Evolutionary conservation across 169 alveolate genomes (phyloP).

Genomic region (Cryptosporidium andersoni): DNA sequence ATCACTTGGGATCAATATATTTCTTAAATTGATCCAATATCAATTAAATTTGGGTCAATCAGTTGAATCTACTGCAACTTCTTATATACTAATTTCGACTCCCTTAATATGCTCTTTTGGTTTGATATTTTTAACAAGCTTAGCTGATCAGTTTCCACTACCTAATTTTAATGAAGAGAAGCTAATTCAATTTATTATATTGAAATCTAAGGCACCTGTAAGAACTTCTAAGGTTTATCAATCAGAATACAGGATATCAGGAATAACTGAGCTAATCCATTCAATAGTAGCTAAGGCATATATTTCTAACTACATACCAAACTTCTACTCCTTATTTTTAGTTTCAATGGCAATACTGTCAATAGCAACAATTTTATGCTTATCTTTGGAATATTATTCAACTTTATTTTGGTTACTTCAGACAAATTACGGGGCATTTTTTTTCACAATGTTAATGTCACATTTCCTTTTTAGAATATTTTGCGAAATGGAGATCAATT

Average conservation of each 20-base stretch:
- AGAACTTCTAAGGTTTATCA: slow-evolving; percentile 3
- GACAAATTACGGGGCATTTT: too few relatives aligned
- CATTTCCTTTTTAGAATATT: too few relatives aligned
- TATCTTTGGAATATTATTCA: slow-evolving; percentile 21
- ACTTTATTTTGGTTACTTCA: slow-evolving; percentile 10
- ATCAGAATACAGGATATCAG: neutral
- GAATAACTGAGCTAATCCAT: neutral
- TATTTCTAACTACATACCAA: neutral
- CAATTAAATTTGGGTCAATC: neutral
- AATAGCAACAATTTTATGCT: slow-evolving; percentile 7
- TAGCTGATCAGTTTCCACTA: slow-evolving; percentile 57
- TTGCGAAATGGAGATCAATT: too few relatives aligned
- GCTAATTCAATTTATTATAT: slow-evolving; percentile 10
- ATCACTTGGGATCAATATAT: slow-evolving; percentile 12
- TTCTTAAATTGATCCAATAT: neutral
- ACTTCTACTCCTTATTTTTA: neutral
- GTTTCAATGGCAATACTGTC: slow-evolving; percentile 5
- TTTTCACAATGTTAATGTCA: too few relatives aligned
- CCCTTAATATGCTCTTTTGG: slow-evolving; percentile 47
- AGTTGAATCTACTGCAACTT: neutral
- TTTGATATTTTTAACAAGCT: slow-evolving; percentile 32
- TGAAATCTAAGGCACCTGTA: slow-evolving; percentile 7
- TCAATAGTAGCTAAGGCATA: too few relatives aligned
- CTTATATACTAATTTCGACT: slow-evolving; percentile 25
- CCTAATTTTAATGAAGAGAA: slow-evolving; percentile 48